Conservation (phyloP, 305 asterid genomes). For the Fraxinus albicans region DNA sequence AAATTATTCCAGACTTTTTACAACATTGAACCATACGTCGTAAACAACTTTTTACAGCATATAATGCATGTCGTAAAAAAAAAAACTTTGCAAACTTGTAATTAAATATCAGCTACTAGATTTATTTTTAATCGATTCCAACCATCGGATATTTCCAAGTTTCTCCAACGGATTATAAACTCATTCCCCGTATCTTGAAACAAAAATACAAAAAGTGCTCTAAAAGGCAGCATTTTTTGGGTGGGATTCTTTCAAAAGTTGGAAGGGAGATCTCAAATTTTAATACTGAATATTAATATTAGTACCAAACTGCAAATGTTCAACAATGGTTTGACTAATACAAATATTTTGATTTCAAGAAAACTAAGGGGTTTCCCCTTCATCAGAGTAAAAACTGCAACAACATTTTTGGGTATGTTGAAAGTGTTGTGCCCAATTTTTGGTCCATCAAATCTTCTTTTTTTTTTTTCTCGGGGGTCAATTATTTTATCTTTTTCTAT, state of each 20-base stretch:
- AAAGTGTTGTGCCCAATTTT: neutral
- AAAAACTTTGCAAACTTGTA: no score
- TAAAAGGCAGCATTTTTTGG: neutral
- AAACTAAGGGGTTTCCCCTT: no score
- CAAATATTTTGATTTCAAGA: neutral
- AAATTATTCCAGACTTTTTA: no score
- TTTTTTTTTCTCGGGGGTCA: no score
- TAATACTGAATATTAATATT: no score
- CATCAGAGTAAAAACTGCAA: no score
- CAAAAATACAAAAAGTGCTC: neutral
- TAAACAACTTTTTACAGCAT: no score
- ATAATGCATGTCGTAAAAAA: no score
- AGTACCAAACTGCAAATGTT: neutral
- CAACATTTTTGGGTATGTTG: neutral
- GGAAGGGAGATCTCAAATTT: neutral
- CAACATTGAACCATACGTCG: no score
- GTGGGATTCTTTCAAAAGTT: neutral
- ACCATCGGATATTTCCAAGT: neutral
- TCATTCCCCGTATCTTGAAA: neutral
- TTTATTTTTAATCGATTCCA: neutral
- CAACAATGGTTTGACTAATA: neutral
- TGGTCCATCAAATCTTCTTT: no score
- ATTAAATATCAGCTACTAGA: neutral
- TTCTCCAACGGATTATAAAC: neutral
- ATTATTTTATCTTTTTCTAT: neutral